Evolutionary conservation across 2,329 filamentous ascomycete genomes (phyloP).

Genomic region (Scytalidium sp.): DNA sequence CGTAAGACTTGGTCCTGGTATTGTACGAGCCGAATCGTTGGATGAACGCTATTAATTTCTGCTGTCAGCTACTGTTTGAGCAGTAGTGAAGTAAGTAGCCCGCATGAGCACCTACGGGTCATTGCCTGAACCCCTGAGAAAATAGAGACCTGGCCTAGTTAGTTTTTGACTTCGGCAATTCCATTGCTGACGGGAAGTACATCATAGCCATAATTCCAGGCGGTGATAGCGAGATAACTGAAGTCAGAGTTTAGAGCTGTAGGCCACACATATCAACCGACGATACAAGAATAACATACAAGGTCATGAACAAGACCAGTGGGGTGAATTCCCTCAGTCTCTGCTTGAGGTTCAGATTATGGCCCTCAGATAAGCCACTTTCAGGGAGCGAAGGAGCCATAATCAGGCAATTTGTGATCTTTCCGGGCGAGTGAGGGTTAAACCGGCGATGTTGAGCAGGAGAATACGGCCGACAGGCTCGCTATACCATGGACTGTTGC

Average conservation of each 20-base stretch:
- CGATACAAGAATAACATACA: background rate
- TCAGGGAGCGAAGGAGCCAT: background rate
- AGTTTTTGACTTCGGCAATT: background rate
- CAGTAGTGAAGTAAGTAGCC: background rate
- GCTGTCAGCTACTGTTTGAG: background rate
- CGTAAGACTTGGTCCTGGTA: background rate
- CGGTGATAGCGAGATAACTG: constrained; percentile 3
- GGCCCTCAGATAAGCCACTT: background rate
- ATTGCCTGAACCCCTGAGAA: constrained; percentile 3
- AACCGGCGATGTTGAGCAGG: background rate
- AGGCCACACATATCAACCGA: background rate
- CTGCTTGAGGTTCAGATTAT: background rate
- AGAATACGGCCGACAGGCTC: background rate
- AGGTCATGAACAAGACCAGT: background rate
- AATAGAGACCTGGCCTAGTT: background rate
- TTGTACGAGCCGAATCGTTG: constrained; percentile 3
- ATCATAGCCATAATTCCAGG: constrained; percentile 4
- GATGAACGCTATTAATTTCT: background rate
- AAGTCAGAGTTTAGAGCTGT: background rate
- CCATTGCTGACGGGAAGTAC: background rate
- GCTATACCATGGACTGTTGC: background rate
- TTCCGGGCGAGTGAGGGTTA: background rate
- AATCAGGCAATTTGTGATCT: background rate
- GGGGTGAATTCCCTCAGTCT: background rate
- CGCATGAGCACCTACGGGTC: background rate